Evolutionary conservation across 75 land plant genomes (phyloP).

Genomic region (Pinus albicaulis): DNA sequence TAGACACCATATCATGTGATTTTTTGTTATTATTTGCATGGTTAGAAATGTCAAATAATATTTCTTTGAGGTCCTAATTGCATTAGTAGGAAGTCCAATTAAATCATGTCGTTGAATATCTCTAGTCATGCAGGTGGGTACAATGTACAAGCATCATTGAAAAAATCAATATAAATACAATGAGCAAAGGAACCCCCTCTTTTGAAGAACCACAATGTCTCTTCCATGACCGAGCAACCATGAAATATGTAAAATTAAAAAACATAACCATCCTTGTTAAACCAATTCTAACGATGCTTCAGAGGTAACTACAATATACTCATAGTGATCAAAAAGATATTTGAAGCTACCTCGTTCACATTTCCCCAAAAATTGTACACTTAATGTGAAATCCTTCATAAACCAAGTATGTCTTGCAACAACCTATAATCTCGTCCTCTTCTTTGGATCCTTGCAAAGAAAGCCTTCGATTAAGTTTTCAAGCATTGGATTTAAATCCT

Average conservation of each 20-base stretch:
- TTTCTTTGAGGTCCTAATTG: neutral
- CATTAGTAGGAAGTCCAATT: neutral
- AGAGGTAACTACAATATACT: neutral
- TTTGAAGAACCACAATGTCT: neutral
- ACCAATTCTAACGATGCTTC: neutral
- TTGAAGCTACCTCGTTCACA: neutral
- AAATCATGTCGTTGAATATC: neutral
- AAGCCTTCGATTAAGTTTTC: slow-evolving; percentile 64
- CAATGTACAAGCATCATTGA: neutral
- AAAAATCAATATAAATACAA: neutral
- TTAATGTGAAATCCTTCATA: neutral
- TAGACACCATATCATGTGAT: too few relatives aligned
- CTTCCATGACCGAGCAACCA: neutral
- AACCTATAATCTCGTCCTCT: neutral
- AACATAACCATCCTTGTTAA: neutral
- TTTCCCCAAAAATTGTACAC: neutral
- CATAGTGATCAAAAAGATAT: neutral
- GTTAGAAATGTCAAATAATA: neutral
- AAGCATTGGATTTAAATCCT: slow-evolving; percentile 53
- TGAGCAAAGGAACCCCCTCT: neutral
- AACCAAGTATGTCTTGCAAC: slow-evolving; percentile 2
- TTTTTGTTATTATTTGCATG: neutral
- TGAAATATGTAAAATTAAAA: neutral
- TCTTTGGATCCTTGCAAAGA: slow-evolving; percentile 71
- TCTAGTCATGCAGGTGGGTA: neutral